Conservation (phyloP, 352 stramenopile genomes). For the Phytophthora tubulina region DNA sequence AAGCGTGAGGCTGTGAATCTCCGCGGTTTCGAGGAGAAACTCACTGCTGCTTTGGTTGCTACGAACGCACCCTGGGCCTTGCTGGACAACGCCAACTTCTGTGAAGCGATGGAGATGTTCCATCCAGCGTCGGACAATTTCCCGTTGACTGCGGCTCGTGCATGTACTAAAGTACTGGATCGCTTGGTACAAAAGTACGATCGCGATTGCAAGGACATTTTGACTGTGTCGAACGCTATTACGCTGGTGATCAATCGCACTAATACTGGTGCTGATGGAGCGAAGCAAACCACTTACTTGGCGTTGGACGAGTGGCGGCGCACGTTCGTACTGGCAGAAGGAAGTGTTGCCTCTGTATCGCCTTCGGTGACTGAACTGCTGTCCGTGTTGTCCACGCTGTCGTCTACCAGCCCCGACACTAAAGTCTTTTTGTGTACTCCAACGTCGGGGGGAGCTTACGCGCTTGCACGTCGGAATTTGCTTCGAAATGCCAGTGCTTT, state of each 20-base stretch:
- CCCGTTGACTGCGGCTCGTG: constrained; percentile 40
- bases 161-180: constrained; percentile 36
- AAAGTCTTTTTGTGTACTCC: constrained; percentile 35
- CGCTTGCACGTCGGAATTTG: constrained; percentile 24
- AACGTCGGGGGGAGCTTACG: constrained; percentile 26
- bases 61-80: constrained; percentile 36
- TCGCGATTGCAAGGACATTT: constrained; percentile 23
- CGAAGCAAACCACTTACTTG: constrained; percentile 26
- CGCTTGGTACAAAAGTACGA: constrained; percentile 41
- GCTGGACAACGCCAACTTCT: constrained; percentile 44
- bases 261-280: not conserved
- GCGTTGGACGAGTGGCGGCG: constrained; percentile 39
- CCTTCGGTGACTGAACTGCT: constrained; percentile 23
- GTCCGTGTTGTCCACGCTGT: constrained; percentile 16
- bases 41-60: constrained; percentile 43
- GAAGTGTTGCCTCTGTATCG: constrained; percentile 2
- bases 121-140: constrained; percentile 23
- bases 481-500: constrained; percentile 6
- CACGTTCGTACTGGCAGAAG: constrained; percentile 37
- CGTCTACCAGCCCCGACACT: not conserved
- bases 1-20: constrained; percentile 14
- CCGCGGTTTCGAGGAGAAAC: constrained; percentile 39
- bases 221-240: constrained; percentile 25
- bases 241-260: constrained; percentile 30
- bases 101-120: constrained; percentile 35